Evolutionary conservation across 192 early-diverging fungal species (phyloP).

Genomic region (Umbelopsis vinacea): DNA sequence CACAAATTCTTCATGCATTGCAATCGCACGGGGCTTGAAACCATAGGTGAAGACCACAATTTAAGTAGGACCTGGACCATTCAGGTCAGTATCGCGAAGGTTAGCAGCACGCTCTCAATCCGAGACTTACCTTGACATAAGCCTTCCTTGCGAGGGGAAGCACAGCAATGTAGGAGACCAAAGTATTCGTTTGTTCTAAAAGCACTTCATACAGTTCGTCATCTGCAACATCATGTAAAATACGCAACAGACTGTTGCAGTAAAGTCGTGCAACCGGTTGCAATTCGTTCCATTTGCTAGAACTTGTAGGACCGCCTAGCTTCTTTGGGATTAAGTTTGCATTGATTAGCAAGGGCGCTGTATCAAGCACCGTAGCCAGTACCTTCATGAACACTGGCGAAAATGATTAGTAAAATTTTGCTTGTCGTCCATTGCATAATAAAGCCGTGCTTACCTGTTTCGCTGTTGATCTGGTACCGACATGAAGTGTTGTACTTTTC

Average conservation of each 20-base stretch:
- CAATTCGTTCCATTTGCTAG: constrained; percentile 72
- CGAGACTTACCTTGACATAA: constrained; percentile 9
- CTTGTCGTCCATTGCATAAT: no score
- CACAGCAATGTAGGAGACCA: constrained; percentile 6
- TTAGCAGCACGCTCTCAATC: constrained; percentile 23
- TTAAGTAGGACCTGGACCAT: constrained; percentile 49
- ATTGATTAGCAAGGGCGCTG: constrained; percentile 69
- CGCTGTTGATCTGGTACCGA: constrained; percentile 73
- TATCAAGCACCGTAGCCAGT: constrained; percentile 70
- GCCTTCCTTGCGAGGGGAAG: constrained; percentile 11
- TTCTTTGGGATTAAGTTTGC: constrained; percentile 61
- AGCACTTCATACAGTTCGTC: constrained; percentile 18
- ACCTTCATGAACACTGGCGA: constrained; percentile 76
- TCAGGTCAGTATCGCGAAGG: background rate
- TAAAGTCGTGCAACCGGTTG: constrained; percentile 81
- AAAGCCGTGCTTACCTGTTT: constrained; percentile 30
- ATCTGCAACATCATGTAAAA: constrained; percentile 82
- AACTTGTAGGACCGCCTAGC: constrained; percentile 41
- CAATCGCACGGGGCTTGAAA: constrained; percentile 68
- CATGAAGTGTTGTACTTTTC: constrained; percentile 49
- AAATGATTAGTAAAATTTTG: background rate
- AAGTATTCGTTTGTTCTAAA: background rate
- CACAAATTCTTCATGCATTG: constrained; percentile 78
- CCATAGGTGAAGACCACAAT: constrained; percentile 54
- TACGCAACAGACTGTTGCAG: constrained; percentile 68